Evolutionary conservation across 2,329 filamentous ascomycete species (phyloP).

Genomic region (Curvularia sp.): DNA sequence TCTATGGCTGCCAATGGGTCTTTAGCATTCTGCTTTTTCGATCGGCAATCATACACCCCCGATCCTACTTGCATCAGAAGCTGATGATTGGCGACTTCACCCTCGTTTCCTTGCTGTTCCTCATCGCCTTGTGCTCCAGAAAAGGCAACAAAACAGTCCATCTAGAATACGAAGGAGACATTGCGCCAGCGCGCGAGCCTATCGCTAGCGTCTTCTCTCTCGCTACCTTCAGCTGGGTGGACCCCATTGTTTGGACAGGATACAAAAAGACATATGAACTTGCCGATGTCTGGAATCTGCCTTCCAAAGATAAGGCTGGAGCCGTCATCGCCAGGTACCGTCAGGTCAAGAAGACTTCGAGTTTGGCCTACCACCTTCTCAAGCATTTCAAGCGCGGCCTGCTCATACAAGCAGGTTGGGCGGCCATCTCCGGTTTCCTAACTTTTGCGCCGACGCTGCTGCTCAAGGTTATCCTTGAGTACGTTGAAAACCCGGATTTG

Average conservation of each 20-base stretch:
- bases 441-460: slow-evolving; percentile 92
- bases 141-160: slow-evolving; percentile 91
- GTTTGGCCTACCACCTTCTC: slow-evolving; percentile 79
- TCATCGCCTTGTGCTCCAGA: slow-evolving; percentile 79
- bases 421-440: slow-evolving; percentile 78
- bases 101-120: slow-evolving; percentile 74
- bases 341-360: slow-evolving; percentile 80
- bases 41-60: slow-evolving; percentile 80
- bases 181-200: slow-evolving; percentile 86
- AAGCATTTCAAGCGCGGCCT: slow-evolving; percentile 82
- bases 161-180: slow-evolving; percentile 85
- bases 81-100: slow-evolving; percentile 77
- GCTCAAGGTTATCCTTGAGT: slow-evolving; percentile 88
- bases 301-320: slow-evolving; percentile 86
- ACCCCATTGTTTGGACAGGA: slow-evolving; percentile 85
- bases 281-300: slow-evolving; percentile 87
- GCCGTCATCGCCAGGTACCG: slow-evolving; percentile 82
- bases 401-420: slow-evolving; percentile 79
- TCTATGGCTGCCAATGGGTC: slow-evolving; percentile 86
- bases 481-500: slow-evolving; percentile 80
- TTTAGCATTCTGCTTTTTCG: slow-evolving; percentile 80
- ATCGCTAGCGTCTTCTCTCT: slow-evolving; percentile 87
- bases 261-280: slow-evolving; percentile 86
- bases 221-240: slow-evolving; percentile 88
- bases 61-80: slow-evolving; percentile 66